Conservation (phyloP, 345 rosid species). For the Trapa bicornis region DNA sequence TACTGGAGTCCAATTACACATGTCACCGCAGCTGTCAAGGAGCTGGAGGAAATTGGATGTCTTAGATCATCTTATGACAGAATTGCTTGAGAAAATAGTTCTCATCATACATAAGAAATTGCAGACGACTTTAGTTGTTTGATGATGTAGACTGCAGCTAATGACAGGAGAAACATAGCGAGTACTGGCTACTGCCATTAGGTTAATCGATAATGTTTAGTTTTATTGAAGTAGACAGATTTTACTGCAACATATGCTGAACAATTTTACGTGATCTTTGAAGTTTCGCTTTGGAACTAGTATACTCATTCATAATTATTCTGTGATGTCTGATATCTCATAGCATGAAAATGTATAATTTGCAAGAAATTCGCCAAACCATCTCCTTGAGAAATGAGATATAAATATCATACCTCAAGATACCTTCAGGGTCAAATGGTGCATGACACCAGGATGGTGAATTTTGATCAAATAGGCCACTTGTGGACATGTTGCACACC, state of each 20-base stretch:
- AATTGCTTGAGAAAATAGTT: neutral
- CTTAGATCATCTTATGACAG: neutral
- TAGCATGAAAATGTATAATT: too few species aligned
- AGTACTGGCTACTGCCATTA: too few species aligned
- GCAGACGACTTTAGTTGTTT: too few species aligned
- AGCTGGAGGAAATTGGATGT: constrained; percentile 15
- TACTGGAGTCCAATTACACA: constrained; percentile 39
- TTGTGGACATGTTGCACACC: constrained; percentile 27
- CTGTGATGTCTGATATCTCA: too few species aligned
- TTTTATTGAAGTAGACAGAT: too few species aligned
- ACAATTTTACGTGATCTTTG: too few species aligned
- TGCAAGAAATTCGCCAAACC: neutral
- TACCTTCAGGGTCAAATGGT: constrained; percentile 41
- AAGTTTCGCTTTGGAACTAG: too few species aligned
- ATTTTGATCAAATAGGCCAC: constrained; percentile 19
- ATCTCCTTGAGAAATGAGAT: neutral
- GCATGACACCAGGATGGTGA: constrained; percentile 43
- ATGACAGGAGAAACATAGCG: too few species aligned
- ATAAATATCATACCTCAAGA: constrained; percentile 19
- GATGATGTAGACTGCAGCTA: too few species aligned
- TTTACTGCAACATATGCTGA: too few species aligned
- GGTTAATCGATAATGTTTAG: too few species aligned
- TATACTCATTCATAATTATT: too few species aligned
- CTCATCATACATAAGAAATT: neutral
- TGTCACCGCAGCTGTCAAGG: constrained; percentile 28